Percentiles rank a stretch among this genome's conserved stretches.
phyloP scores from a whole-genome alignment of 805 yeast genomes.

The Hanseniaspora nectarophila region DNA sequence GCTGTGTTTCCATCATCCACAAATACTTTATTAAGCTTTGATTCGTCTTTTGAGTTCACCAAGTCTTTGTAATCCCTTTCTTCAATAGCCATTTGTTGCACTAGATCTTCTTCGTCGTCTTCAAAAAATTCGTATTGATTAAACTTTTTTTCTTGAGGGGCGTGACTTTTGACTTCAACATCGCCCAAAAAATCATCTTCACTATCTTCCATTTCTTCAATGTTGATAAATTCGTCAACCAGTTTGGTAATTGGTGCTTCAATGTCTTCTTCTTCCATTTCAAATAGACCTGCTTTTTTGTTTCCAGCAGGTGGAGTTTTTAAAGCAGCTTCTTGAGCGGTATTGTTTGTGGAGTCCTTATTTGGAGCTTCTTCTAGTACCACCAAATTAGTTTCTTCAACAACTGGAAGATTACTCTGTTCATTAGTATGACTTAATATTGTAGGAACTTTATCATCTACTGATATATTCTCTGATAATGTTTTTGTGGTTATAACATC shows the following conservation, averaged over 20 bases:
- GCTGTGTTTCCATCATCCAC: constrained; percentile 28
- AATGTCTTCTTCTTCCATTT: constrained; percentile 24
- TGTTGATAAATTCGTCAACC: constrained; percentile 30
- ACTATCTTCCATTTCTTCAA: not conserved
- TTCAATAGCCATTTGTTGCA: constrained; percentile 54
- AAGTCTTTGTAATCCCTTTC: constrained; percentile 61
- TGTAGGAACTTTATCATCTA: too few relatives aligned
- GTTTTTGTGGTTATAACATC: too few relatives aligned
- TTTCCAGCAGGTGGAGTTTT: not conserved
- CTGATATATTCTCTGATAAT: too few relatives aligned
- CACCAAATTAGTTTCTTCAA: too few relatives aligned
- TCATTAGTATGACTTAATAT: too few relatives aligned
- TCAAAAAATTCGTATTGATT: constrained; percentile 61
- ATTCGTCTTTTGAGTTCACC: constrained; percentile 26
- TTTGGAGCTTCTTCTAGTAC: too few relatives aligned
- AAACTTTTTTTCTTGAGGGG: not conserved
- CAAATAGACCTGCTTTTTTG: constrained; percentile 9
- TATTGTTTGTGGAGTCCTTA: too few relatives aligned
- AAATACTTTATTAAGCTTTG: constrained; percentile 19
- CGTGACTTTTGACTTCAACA: not conserved
- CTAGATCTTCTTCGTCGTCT: constrained; percentile 61
- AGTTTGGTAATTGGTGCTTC: constrained; percentile 15
- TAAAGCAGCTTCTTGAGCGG: not conserved
- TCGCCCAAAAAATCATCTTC: constrained; percentile 2
- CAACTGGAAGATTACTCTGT: too few relatives aligned